Conservation (phyloP, 768 basidiomycete species). For the Mycena vulgaris region DNA sequence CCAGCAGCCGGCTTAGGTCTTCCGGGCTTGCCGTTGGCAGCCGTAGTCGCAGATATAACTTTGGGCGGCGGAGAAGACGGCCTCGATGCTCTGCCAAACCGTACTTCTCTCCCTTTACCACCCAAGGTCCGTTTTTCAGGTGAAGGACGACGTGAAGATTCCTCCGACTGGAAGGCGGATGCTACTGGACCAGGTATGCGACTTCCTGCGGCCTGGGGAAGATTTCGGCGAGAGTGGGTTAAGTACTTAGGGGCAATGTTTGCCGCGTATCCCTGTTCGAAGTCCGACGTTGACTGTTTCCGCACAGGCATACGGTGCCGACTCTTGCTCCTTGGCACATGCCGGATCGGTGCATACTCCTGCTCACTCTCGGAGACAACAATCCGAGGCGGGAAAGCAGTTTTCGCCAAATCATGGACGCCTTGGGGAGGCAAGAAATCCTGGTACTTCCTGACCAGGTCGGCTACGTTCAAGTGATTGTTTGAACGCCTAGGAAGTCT, state of each 20-base stretch:
- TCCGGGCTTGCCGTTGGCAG: constrained; percentile 50
- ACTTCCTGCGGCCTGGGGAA: constrained; percentile 53
- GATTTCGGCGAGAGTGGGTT: constrained; percentile 65
- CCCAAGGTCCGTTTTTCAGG: constrained; percentile 76
- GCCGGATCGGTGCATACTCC: constrained; percentile 63
- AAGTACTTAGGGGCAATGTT: constrained; percentile 88
- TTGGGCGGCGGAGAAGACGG: constrained; percentile 51
- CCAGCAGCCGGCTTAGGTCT: constrained; percentile 51
- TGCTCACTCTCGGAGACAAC: constrained; percentile 88
- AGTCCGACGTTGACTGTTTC: constrained; percentile 84
- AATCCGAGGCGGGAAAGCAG: constrained; percentile 73
- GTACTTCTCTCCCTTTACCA: constrained; percentile 56
- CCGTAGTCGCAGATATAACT: constrained; percentile 42
- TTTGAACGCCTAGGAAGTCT: constrained; percentile 74
- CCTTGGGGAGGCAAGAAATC: constrained; percentile 82
- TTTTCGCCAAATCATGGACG: constrained; percentile 79
- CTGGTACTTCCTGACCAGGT: constrained; percentile 87
- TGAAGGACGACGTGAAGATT: constrained; percentile 76
- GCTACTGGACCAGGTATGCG: constrained; percentile 71
- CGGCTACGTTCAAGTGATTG: constrained; percentile 81
- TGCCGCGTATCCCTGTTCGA: constrained; percentile 93
- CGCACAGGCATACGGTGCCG: constrained; percentile 65
- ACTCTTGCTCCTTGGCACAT: constrained; percentile 64
- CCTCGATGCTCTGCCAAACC: constrained; percentile 58
- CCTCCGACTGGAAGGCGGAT: constrained; percentile 68